These are phyloP conservation scores for Fraxinus velutina DNA, from an alignment of 305 asterid species.

Conservation along the genomic window DNA sequence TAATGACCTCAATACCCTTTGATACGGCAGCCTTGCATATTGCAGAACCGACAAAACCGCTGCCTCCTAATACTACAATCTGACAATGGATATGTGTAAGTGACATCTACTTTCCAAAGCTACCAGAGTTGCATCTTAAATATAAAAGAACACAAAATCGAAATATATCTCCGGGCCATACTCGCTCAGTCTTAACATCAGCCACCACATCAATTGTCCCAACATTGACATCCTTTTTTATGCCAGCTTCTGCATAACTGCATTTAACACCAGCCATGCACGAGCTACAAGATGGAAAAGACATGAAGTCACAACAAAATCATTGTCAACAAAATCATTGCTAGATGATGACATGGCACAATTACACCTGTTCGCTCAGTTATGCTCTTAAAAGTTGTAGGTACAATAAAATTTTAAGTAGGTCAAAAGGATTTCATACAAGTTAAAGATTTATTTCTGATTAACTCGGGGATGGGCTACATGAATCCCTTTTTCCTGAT, in stretches of 20 bases:
- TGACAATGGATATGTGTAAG: conserved; percentile 31
- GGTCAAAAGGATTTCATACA: not conserved
- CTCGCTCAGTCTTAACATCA: conserved; percentile 77
- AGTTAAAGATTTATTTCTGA: not conserved
- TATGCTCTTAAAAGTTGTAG: not conserved
- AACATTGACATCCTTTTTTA: conserved; percentile 33
- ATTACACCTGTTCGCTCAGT: not conserved
- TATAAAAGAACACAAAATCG: not conserved
- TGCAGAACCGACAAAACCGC: conserved; percentile 96
- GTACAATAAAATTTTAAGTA: not conserved
- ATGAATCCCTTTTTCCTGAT: not conserved
- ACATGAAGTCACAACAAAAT: not conserved
- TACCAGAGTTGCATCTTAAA: conserved; percentile 15
- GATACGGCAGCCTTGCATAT: conserved; percentile 97
- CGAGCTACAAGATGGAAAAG: conserved; percentile 32
- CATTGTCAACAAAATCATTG: not conserved
- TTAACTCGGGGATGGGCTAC: not conserved
- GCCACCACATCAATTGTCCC: conserved; percentile 81
- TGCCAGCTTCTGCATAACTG: conserved; percentile 57
- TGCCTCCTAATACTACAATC: conserved; percentile 96
- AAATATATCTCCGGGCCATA: conserved; percentile 29
- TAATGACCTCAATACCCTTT: conserved; percentile 85
- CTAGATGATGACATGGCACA: not conserved
- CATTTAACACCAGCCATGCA: conserved; percentile 51
- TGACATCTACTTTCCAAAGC: conserved; percentile 20